Evolutionary conservation across 2,329 filamentous ascomycete species (phyloP), one percentile per base, ranked within the genome.

Genomic region (Bipolaris sorokiniana): DNA sequence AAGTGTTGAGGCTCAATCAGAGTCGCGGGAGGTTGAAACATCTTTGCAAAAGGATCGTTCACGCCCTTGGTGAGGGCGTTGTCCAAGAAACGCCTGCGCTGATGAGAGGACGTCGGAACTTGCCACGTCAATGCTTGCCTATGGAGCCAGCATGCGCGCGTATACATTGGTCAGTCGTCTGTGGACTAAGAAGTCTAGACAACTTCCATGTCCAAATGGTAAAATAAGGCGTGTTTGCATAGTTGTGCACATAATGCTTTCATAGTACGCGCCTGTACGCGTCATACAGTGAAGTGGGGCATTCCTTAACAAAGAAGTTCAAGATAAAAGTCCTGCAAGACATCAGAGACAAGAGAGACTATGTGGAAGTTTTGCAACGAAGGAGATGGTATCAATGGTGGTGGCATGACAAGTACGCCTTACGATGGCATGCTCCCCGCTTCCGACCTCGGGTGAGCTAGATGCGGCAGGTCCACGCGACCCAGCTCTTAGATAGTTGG

Each of bases 1-100:
- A 64, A 59, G 51, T 64, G 68, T 67, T 74, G 73, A 74, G 70
- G 71, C 71, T 73, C 71, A 71, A 74, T 72, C 64, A 72, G 68
- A 71, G 48, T 61, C 57, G 57, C 48, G 44, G 41, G 58, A 56
- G 45, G 38, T 49, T 61, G 64, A 64, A 61, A 65, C 59, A 31
- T n/a, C 33, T 38, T 47, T 49, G 51, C 28, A 45, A 31, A 45
- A 7, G 33, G 38, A 60, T 62, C 33, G 41, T 58, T 63, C 53
- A 48, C 55, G 57, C 54, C 45, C 52, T 54, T 47, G 55, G 51
- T 61, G 58, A 52, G 61, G 62, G 62, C 58, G 69, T 68, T 71
- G 68, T 57, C 65, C 56, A 59, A 69, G 63, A 52, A 55, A 68
- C 63, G 41, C 44, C 47, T 44, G 26, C 40, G 23, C n/a, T 53